These are phyloP conservation scores for Calocybe gangraenosa DNA, from an alignment of 768 basidiomycete species.

Conservation along the genomic window DNA sequence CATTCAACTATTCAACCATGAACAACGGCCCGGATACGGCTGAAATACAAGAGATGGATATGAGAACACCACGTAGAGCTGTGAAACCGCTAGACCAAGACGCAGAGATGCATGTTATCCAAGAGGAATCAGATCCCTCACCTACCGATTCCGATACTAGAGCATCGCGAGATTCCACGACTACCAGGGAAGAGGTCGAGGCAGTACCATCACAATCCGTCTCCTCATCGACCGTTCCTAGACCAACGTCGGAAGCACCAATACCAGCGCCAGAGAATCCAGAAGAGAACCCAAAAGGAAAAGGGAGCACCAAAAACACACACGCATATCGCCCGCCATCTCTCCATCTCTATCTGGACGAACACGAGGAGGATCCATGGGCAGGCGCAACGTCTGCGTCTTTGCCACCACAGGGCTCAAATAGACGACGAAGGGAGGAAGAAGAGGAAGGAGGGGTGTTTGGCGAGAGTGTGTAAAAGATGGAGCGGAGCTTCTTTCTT, in stretches of 20 bases:
- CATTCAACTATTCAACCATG: background rate
- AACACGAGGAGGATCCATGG: slow-evolving; percentile 1
- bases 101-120: no score
- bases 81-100: no score
- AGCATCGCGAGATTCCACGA: background rate
- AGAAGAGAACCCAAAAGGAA: background rate
- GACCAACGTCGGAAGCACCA: background rate
- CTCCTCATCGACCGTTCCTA: background rate
- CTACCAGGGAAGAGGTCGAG: background rate
- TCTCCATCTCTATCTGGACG: background rate
- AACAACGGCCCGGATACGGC: no score
- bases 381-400: slow-evolving; percentile 1
- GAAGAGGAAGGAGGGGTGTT: background rate
- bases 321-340: background rate
- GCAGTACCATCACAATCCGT: background rate
- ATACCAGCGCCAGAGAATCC: background rate
- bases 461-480: background rate
- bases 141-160: no score
- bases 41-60: no score
- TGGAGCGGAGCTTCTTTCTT: no score
- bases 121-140: no score
- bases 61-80: no score
- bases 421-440: background rate
- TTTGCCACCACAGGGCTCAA: no score
- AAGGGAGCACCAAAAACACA: background rate